Base-by-base conservation (phyloP, 192 early-diverging fungal genomes). In the Podila clonocystis region DNA sequence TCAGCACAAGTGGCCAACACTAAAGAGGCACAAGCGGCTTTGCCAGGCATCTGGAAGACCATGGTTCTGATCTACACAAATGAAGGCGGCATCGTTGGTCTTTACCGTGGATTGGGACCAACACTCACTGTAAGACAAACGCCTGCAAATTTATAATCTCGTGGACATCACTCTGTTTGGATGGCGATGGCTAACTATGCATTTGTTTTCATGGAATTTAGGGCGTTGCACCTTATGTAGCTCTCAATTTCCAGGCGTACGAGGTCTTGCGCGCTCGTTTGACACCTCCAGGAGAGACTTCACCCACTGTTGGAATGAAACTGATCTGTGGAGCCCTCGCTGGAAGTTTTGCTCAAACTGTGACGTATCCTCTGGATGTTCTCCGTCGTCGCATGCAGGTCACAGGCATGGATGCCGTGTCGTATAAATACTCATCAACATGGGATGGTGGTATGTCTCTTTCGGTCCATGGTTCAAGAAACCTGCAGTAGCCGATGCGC, bases 191-290 rank as follows among this genome's bases (percentile, higher is more conserved):
- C 52, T 55, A 22, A 34, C 28, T 19, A 50, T 7, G 30, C n/a
- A 31, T 15, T 34, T 1, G 12, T 26, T 19, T 9, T 58, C 33
- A 12, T 7, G 22, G 5, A 4, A 20, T 34, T 20, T 75, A 88
- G 87, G 93, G 93, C 28, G 92, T 95, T 12, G 91, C 91, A 9
- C 93, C 93, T 4, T 95, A 95, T 76, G 92, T 95, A 48, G 93
- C 92, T 13, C 85, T 95, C 38, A 95, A 93, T 83, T 95, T 95
- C 71, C 92, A 92, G 72, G 93, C 89, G 64, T 95, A 95, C 69
- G 94, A 95, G 60, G 90, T 93, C 5, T 74, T 95, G 38, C 91
- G 91, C 68, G 83, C 89, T 69, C 88, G 89, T 69, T 87, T 95
- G 60, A 92, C 91, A 15, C 91, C 91, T 1, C 70, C 65, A 4